Evolutionary conservation across 768 basidiomycete species (phyloP), one percentile per base, ranked within the genome.

Genomic region (Coprinopsis cinerea): DNA sequence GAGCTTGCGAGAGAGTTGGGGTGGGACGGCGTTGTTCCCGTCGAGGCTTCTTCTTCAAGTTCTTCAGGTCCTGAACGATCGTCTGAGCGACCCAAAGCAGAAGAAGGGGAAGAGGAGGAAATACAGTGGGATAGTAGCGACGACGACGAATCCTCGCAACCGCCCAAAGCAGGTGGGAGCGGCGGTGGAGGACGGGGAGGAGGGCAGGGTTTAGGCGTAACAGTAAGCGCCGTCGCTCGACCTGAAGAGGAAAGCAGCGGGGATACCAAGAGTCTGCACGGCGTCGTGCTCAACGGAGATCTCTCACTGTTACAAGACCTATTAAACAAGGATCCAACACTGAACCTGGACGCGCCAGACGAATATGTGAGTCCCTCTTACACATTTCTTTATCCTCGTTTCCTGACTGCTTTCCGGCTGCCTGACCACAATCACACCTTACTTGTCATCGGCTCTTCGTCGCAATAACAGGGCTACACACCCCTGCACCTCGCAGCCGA

Each of bases 401-500:
- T 51, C 51, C 46, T 24, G 30, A 22, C 30, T 32, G 43, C 24
- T 18, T 53, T 5, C 6, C 17, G 40, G n/a, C n/a, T n/a, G n/a
- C n/a, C n/a, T n/a, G n/a, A n/a, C n/a, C n/a, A n/a, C n/a, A n/a
- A n/a, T n/a, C n/a, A n/a, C n/a, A n/a, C n/a, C n/a, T n/a, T n/a
- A n/a, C n/a, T n/a, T n/a, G n/a, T n/a, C n/a, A n/a, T n/a, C n/a
- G n/a, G n/a, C n/a, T n/a, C n/a, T n/a, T n/a, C n/a, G n/a, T n/a
- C n/a, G n/a, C n/a, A n/a, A n/a, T 51, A 41, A 17, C 58, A 96
- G 93, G 92, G 90, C 28, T 92, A 92, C 62, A 89, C 92, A 0
- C 76, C 92, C 6, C 66, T 96, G 17, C 93, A 96, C 58, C 73
- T 94, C 0, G 92, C 93, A 3, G 80, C 83, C 23, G 93, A 96